Evolutionary conservation across 345 rosid genomes (phyloP).

Genomic region (Arabidopsis thaliana): DNA sequence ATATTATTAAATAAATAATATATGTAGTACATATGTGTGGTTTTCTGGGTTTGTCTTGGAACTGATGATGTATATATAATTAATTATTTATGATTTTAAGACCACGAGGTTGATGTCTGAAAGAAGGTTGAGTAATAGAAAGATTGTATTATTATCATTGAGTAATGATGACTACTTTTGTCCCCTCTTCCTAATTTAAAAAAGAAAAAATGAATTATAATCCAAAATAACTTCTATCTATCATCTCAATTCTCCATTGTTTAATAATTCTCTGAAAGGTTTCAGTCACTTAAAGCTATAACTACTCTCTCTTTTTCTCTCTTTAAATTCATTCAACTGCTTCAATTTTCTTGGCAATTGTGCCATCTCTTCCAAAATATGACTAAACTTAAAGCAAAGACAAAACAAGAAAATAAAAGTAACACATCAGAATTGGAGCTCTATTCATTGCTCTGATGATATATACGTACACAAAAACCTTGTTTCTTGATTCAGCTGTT

Average conservation of each 20-base stretch:
- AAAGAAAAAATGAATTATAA: background rate
- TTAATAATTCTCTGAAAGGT: constrained; percentile 53
- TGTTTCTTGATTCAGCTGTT: constrained; percentile 34
- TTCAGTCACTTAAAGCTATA: constrained; percentile 47
- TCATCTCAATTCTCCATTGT: constrained; percentile 36
- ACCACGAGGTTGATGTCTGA: constrained; percentile 79
- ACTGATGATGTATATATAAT: constrained; percentile 42
- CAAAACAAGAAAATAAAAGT: constrained; percentile 25
- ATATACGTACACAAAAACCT: constrained; percentile 13
- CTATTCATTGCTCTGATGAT: constrained; percentile 33
- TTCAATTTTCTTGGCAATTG: constrained; percentile 50
- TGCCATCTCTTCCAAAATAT: constrained; percentile 40
- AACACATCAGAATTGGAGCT: constrained; percentile 29
- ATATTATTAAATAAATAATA: constrained; percentile 25
- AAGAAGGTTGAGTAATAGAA: constrained; percentile 52
- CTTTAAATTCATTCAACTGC: constrained; percentile 49
- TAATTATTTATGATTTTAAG: constrained; percentile 36
- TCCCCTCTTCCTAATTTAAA: constrained; percentile 38
- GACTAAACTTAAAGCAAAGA: constrained; percentile 35
- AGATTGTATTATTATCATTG: constrained; percentile 59
- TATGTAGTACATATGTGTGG: constrained; percentile 36
- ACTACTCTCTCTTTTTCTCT: constrained; percentile 41
- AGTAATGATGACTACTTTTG: constrained; percentile 76
- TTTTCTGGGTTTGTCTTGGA: constrained; percentile 50
- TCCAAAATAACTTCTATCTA: constrained; percentile 2